Conservation (phyloP, 306 rosid species). For the Ormosia semicastrata region DNA sequence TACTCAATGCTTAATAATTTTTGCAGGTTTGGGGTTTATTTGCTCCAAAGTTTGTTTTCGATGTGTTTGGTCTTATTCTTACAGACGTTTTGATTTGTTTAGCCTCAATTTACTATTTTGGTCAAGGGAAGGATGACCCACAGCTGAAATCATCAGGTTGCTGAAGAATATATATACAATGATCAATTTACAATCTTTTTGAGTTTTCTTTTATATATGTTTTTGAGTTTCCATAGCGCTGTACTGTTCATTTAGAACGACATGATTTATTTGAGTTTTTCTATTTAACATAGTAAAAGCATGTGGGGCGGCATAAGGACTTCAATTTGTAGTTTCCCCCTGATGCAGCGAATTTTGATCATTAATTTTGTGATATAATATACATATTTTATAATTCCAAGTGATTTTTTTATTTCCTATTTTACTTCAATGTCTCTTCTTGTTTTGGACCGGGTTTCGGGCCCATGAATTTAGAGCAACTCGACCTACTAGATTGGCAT, state of each 20-base stretch:
- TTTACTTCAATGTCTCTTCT: not conserved
- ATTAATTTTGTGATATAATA: not conserved
- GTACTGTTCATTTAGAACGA: slow-evolving; percentile 1
- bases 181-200: not conserved
- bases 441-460: no score
- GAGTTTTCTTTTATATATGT: not conserved
- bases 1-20: not conserved
- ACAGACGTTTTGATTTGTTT: slow-evolving; percentile 69
- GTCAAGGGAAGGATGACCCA: slow-evolving; percentile 30
- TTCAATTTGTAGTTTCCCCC: not conserved
- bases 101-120: slow-evolving; percentile 71
- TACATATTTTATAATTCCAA: not conserved
- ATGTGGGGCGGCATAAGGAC: not conserved
- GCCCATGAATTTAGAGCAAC: no score
- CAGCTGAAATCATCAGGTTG: slow-evolving; percentile 2
- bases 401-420: not conserved
- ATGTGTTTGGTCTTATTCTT: slow-evolving; percentile 66
- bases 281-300: not conserved
- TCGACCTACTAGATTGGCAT: no score
- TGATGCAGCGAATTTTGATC: slow-evolving; percentile 8
- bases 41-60: slow-evolving; percentile 95
- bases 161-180: not conserved
- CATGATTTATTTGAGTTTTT: not conserved
- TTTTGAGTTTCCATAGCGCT: not conserved
- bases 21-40: slow-evolving; percentile 98